Evolutionary conservation across 306 rosid genomes (phyloP).

Genomic region (Quercus berberidifolia): DNA sequence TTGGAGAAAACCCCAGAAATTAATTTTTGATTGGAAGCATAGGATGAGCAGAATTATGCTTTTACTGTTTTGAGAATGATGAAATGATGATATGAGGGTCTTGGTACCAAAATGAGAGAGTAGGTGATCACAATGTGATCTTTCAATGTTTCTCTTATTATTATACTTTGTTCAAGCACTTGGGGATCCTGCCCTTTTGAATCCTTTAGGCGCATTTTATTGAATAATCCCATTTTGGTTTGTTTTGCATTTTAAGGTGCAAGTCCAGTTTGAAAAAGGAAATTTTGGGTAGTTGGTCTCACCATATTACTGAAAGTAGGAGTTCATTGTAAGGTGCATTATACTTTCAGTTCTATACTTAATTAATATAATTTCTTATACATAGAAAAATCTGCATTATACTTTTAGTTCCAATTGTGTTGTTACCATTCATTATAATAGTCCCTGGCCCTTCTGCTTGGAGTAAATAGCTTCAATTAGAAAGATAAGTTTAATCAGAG

Average conservation of each 20-base stretch:
- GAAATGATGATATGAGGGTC: background rate
- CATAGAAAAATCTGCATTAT: background rate
- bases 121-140: background rate
- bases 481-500: background rate
- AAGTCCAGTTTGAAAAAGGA: background rate
- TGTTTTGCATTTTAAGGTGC: background rate
- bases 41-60: background rate
- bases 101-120: background rate
- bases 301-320: background rate
- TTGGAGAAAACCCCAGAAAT: background rate
- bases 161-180: background rate
- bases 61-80: background rate
- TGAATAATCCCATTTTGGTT: background rate
- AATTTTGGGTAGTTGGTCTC: background rate
- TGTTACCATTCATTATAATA: background rate
- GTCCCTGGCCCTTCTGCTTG: background rate
- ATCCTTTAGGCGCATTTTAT: background rate
- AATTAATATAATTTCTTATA: no score
- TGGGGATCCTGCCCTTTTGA: background rate
- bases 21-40: background rate
- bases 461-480: background rate
- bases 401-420: background rate
- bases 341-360: background rate
- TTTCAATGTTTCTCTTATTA: background rate
- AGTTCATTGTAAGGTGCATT: background rate